A percentile compares a stretch with the other conserved stretches of the same genome.
phyloP scores from a whole-genome alignment of 2,329 filamentous ascomycete genomes.

The Drechslerella stenobrocha region DNA sequence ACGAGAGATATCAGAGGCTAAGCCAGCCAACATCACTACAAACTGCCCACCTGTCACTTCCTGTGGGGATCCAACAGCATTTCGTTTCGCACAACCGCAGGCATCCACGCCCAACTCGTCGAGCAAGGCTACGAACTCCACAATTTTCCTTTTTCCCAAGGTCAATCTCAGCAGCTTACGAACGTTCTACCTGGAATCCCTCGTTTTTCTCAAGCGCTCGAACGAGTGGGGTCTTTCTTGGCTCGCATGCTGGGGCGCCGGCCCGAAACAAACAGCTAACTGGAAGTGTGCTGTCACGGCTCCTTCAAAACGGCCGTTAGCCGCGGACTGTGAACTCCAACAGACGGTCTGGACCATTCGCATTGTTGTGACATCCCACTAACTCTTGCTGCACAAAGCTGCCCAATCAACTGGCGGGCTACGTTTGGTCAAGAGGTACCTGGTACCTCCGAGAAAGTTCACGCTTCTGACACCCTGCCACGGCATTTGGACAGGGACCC shows the following conservation, averaged over 20 bases:
- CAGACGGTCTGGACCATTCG: slow-evolving; percentile 39
- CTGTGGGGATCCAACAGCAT: slow-evolving; percentile 1
- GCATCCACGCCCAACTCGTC: not conserved
- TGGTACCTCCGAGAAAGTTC: slow-evolving; percentile 30
- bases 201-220: slow-evolving; percentile 28
- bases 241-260: slow-evolving; percentile 39
- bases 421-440: slow-evolving; percentile 24
- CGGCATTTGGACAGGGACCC: slow-evolving; percentile 23
- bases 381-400: slow-evolving; percentile 8
- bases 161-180: too few species aligned
- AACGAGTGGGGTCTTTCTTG: slow-evolving; percentile 38
- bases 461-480: slow-evolving; percentile 15
- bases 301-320: slow-evolving; percentile 33
- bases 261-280: slow-evolving; percentile 42
- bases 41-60: not conserved
- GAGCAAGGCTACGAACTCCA: not conserved
- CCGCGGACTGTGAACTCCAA: slow-evolving; percentile 5
- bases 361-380: slow-evolving; percentile 17
- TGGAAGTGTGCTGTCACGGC: slow-evolving; percentile 22
- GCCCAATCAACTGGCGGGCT: slow-evolving; percentile 21
- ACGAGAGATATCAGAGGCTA: not conserved
- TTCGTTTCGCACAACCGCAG: not conserved
- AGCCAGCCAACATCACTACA: not conserved
- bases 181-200: slow-evolving; percentile 19
- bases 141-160: slow-evolving; percentile 2